These are phyloP conservation scores for Gymnopilus dilepis DNA, from an alignment of 768 basidiomycete genomes.

Conservation along the genomic window DNA sequence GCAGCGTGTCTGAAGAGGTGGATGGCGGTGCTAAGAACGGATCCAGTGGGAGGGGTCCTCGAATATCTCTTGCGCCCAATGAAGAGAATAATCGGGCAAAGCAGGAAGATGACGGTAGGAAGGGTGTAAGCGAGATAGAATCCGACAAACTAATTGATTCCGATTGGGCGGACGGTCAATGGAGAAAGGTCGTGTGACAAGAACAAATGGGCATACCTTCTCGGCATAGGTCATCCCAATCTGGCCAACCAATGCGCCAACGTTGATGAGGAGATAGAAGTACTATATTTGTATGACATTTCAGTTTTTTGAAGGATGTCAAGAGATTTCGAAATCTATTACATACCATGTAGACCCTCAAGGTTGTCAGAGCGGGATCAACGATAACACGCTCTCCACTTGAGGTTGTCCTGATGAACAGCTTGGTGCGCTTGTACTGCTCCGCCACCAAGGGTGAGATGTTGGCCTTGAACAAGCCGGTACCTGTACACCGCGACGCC, in stretches of 20 bases:
- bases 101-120: slow-evolving; percentile 64
- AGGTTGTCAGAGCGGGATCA: slow-evolving; percentile 70
- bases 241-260: slow-evolving; percentile 74
- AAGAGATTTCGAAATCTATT: slow-evolving; percentile 20
- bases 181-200: slow-evolving; percentile 22
- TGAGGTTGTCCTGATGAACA: slow-evolving; percentile 54
- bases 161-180: background rate
- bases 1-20: slow-evolving; percentile 54
- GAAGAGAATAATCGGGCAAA: slow-evolving; percentile 65
- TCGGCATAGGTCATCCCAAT: slow-evolving; percentile 72
- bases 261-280: slow-evolving; percentile 76
- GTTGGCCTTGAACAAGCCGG: slow-evolving; percentile 79
- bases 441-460: slow-evolving; percentile 82
- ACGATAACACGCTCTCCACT: slow-evolving; percentile 76
- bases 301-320: background rate
- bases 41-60: slow-evolving; percentile 66
- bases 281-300: slow-evolving; percentile 40
- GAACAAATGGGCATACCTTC: slow-evolving; percentile 43
- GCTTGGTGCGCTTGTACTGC: slow-evolving; percentile 63
- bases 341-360: slow-evolving; percentile 75
- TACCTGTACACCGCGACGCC: slow-evolving; percentile 38
- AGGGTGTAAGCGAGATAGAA: slow-evolving; percentile 71
- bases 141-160: slow-evolving; percentile 55
- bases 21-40: slow-evolving; percentile 56
- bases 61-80: slow-evolving; percentile 59